Evolutionary conservation across 1,139 yeast species (phyloP).

Genomic region (Eremothecium cymbalariae): DNA sequence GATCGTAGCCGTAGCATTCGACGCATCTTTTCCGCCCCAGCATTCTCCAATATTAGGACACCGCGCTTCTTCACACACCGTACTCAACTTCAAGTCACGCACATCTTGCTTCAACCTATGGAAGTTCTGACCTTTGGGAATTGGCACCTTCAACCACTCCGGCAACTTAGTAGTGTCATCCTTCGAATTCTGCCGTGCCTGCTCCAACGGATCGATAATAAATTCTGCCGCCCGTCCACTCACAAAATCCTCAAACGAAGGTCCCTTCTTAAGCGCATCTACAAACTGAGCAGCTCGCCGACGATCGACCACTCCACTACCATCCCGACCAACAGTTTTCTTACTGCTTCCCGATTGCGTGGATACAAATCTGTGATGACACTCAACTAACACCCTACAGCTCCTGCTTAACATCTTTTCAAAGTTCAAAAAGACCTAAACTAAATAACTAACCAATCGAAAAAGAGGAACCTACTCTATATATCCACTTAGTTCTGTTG

Average conservation of each 20-base stretch:
- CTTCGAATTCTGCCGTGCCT: constrained; percentile 44
- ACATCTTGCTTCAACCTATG: constrained; percentile 78
- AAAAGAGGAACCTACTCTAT: too few species aligned
- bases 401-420: too few species aligned
- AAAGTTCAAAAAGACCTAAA: too few species aligned
- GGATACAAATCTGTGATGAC: too few species aligned
- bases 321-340: too few species aligned
- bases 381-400: too few species aligned
- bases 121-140: constrained; percentile 84
- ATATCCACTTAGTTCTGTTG: too few species aligned
- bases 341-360: too few species aligned
- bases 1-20: constrained; percentile 97
- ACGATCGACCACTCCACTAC: too few species aligned
- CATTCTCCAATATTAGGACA: constrained; percentile 99
- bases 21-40: constrained; percentile 93
- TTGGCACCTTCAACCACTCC: constrained; percentile 88
- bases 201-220: constrained; percentile 61
- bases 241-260: constrained; percentile 87
- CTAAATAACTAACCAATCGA: too few species aligned
- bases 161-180: constrained; percentile 48
- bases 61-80: constrained; percentile 97
- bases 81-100: constrained; percentile 77
- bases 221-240: constrained; percentile 67
- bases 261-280: constrained; percentile 73
- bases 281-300: constrained; percentile 58